Evolutionary conservation across 2,329 filamentous ascomycete species (phyloP).

Genomic region (Pseudogymnoascus sp.): DNA sequence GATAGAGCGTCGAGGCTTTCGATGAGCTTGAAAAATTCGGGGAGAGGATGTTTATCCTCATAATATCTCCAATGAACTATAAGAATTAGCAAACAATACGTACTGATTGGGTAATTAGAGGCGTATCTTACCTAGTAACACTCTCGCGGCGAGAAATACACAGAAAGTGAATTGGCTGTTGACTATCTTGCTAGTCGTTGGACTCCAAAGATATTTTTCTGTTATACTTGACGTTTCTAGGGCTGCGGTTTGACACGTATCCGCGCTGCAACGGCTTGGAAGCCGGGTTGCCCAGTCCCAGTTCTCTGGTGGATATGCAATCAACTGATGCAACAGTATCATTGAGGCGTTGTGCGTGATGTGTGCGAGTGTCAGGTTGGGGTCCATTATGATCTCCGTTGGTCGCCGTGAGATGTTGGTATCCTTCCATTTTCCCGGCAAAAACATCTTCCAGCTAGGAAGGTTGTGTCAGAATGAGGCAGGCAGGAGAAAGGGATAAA

Average conservation of each 20-base stretch:
- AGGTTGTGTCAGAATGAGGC: background rate
- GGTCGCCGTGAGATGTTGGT: slow-evolving; percentile 25
- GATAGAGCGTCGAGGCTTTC: slow-evolving; percentile 21
- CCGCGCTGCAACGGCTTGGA: slow-evolving; percentile 24
- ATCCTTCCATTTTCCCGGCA: slow-evolving; percentile 35
- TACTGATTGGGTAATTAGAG: background rate
- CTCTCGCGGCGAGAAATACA: slow-evolving; percentile 25
- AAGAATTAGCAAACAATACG: background rate
- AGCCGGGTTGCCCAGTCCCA: slow-evolving; percentile 19
- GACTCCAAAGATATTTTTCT: slow-evolving; percentile 24
- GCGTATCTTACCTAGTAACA: slow-evolving; percentile 20
- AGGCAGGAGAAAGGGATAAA: background rate
- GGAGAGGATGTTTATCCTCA: slow-evolving; percentile 14
- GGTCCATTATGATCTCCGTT: slow-evolving; percentile 25
- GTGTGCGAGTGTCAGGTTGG: slow-evolving; percentile 29
- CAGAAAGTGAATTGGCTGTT: slow-evolving; percentile 26
- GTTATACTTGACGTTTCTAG: slow-evolving; percentile 26
- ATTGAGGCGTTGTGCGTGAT: slow-evolving; percentile 30
- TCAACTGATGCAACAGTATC: slow-evolving; percentile 28
- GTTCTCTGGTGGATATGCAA: slow-evolving; percentile 25
- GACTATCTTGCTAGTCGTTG: slow-evolving; percentile 15
- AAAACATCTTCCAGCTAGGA: slow-evolving; percentile 36
- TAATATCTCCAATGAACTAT: slow-evolving; percentile 22
- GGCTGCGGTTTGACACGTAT: slow-evolving; percentile 27
- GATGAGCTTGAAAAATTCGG: slow-evolving; percentile 21